Base-by-base conservation (phyloP, 148 eudicot genomes). In the Heliosperma pusillum region DNA sequence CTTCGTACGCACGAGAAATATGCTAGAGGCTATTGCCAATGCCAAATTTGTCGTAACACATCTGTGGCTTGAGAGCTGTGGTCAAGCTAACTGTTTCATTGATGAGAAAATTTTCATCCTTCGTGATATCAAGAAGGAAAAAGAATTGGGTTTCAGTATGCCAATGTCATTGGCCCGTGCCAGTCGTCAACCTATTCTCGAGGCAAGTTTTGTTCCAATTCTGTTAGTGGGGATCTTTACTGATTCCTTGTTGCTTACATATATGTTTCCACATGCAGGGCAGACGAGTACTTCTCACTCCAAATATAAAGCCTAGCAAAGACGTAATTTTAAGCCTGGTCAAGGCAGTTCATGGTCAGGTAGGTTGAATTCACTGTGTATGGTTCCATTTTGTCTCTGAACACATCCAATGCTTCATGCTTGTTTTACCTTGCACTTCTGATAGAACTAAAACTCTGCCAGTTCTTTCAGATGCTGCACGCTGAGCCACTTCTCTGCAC, bases 11-110 rank as follows among this genome's bases (percentile, higher is more conserved):
- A 94, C 98, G 73, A 89, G 83, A 84, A 94, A 91, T 70, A 92
- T 94, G 97, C 80, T 92, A 75, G 96, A 91, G 85, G 92, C 98
- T 69, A 92, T 92, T 81, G 93, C 93, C 69, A 80, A 82, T 78
- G 97, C 97, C 24, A 94, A 89, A 77, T 88, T 87, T 62, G 90
- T 94, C 57, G 97, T 94, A 69, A 94, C 96, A 62, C 91, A 77
- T 67, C 79, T 80, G 70, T 91, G 98, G 98, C 88, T 94, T 76
- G 92, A 86, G 80, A 86, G 89, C 78, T 91, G 98, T 79, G 90
- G 83, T 73, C 89, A 89, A 86, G 92, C 93, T 66, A 78, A 85
- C 21, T 91, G 81, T 89, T 80, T 75, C 29, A 81, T 92, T 62
- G 91, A 90, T 78, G 98, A 94, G 81, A 90, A 86, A 81, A 86